Base-by-base conservation (phyloP, 345 rosid species). In the Raphanus sativus region DNA sequence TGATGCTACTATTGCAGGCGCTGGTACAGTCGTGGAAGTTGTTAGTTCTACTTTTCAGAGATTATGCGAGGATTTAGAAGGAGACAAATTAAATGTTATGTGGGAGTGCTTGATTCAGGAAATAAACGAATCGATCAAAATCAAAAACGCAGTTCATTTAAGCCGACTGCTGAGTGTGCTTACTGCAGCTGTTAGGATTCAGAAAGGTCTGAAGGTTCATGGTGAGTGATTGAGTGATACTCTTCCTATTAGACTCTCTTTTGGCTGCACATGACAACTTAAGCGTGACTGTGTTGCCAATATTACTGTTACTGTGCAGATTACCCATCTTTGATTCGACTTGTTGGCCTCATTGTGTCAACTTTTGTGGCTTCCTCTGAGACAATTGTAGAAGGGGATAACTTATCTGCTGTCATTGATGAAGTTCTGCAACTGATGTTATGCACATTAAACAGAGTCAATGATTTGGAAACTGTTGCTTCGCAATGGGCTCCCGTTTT, bases 401-500 rank as follows among this genome's bases (percentile, higher is more conserved):
- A 82, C 80, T 58, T 81, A 30, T 66, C 84, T 48, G 80, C 82
- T 76, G 77, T 88, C 62, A 62, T 91, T 38, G 91, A 87, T 74
- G 89, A 84, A 77, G 84, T 89, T 86, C 67, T 91, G 74, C 86
- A 82, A 55, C 86, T 95, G 71, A 83, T 91, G 85, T 79, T 88
- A 61, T 74, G 85, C 81, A 81, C 88, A 83, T 81, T 91, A 61
- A 83, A 89, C 61, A 86, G 87, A 48, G 77, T 73, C 63, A 82
- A 77, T 81, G 84, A 87, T 70, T 45, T 60, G 72, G 76, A 81
- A 38, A 30, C 83, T 70, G 76, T 89, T 71, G 80, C 86, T 40
- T 70, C 25, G 30, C 88, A 80, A 73, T 94, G 98, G 98, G 86
- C 89, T 80, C 91, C 98, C 64, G 78, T 85, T 28, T 92, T 92